phyloP scores from a whole-genome alignment of 768 basidiomycete species.

The Boletus speciosus region DNA sequence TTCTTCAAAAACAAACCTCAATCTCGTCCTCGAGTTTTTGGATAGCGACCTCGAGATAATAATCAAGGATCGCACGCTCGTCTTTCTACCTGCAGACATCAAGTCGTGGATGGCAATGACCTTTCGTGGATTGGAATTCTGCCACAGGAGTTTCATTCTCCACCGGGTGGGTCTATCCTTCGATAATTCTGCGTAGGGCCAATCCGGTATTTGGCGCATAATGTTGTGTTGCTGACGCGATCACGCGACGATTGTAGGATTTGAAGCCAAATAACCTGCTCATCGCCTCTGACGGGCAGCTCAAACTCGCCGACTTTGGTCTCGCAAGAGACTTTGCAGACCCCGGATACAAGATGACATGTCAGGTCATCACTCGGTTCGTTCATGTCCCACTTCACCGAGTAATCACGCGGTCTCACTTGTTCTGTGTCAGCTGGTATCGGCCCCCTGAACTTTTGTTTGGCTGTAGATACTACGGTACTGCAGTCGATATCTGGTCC shows the following conservation, averaged over 20 bases:
- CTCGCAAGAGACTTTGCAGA: constrained; percentile 95
- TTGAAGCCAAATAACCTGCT: constrained; percentile 98
- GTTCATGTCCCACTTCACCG: constrained; percentile 21
- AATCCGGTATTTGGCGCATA: neutral
- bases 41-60: constrained; percentile 96
- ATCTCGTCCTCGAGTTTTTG: constrained; percentile 94
- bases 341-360: constrained; percentile 95
- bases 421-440: constrained; percentile 76
- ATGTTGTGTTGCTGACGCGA: constrained; percentile 11
- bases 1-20: constrained; percentile 93
- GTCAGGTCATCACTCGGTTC: constrained; percentile 95
- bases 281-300: constrained; percentile 82
- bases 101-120: constrained; percentile 99
- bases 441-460: constrained; percentile 94
- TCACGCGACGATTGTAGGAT: constrained; percentile 54
- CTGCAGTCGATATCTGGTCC: constrained; percentile 95
- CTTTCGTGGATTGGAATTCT: constrained; percentile 95
- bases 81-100: constrained; percentile 93
- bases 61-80: constrained; percentile 88
- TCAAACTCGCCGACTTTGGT: constrained; percentile 99
- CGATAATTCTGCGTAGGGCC: constrained; percentile 11
- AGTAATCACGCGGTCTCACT: neutral
- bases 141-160: constrained; percentile 89
- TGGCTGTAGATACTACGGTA: constrained; percentile 85
- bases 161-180: constrained; percentile 68